Base-by-base conservation (phyloP, 2,329 filamentous ascomycete species). In the Exophiala sideris region DNA sequence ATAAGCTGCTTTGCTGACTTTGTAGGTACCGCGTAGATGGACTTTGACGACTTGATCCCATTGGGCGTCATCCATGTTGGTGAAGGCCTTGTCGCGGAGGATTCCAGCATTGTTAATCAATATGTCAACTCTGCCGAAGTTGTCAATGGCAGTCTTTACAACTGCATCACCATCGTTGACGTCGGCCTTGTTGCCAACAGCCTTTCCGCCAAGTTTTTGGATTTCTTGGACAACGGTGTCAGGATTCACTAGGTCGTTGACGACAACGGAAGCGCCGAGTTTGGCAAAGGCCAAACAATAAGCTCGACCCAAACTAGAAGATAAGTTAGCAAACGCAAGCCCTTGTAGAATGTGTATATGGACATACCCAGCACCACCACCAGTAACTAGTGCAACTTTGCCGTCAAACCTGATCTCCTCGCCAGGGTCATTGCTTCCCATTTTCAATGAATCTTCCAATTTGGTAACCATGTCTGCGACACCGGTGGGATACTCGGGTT, bases 101-200 rank as follows among this genome's bases (percentile, higher is more conserved):
- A 99, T 99, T 68, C 94, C 94, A 49, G 94, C 94, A 68, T 99
- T 99, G 84, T 99, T 99, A 78, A 99, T 82, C 61, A 99, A 74
- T 60, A 99, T 91, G 69, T 99, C 94, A 65, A 99, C 82, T 65
- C 94, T 89, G 65, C 94, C 94, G 70, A 88, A 97, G 38, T 87
- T 85, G 68, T 97, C 92, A 66, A 99, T 95, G 52, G 92, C 92
- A 54, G 83, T 86, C 81, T 96, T 95, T 66, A 99, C 86, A 44
- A 97, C 89, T 36, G 81, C 81, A 51, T 96, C 91, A 44, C 94
- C 94, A 57, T 99, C 90, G 71, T 96, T 89, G 56, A 91, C 91
- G 45, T 89, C 95, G 54, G 89, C 90, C 79, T 95, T 96, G 73
- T 95, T 90, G 65, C 91, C 91, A 54, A 89, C 88, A 24, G 94